Base-by-base conservation (phyloP, 805 yeast species). In the Tetrapisispora fleetii region DNA sequence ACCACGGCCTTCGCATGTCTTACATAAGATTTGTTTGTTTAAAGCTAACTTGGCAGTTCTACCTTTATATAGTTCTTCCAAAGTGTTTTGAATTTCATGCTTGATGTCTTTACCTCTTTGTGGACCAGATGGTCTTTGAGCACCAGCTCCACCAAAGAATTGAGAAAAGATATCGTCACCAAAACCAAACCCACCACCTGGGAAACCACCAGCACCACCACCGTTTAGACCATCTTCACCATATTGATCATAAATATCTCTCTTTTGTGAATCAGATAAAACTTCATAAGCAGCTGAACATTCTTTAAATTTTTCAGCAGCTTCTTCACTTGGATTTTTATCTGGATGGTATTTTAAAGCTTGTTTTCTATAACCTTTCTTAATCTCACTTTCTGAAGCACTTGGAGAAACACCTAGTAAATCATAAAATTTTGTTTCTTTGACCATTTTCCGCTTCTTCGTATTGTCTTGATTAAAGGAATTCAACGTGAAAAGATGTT, bases 21-120 rank as follows among this genome's bases (percentile, higher is more conserved):
- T 77, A 80, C 99, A 93, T 58, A 88, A 71, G 40, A 91, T 76
- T 48, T 96, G 90, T 75, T 88, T 89, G 73, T 89, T 88, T 54
- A 93, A 77, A 9, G 98, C 96, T 73, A 93, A 77, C 72, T 93
- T 93, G 50, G 96, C 82, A 42, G 88, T 81, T 74, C 90, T 85
- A 54, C 99, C 99, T 70, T 83, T 85, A 78, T 81, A 93, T 53
- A 93, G 75, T 67, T 93, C 98, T 70, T 91, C 98, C 60, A 93
- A 76, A 42, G 95, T 76, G 58, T 93, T 95, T 47, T 78, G 68
- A 61, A 93, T 78, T 45, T 87, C 77, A 69, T 93, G 98, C 64
- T 82, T 88, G 69, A 93, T 90, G 68, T 93, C 97, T 64, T 81
- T 81, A 62, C 96, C 95, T 67, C 81, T 80, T 61, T 81, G 77